Conservation (phyloP, 2,329 filamentous ascomycete species). For the Cladosporium sp. region DNA sequence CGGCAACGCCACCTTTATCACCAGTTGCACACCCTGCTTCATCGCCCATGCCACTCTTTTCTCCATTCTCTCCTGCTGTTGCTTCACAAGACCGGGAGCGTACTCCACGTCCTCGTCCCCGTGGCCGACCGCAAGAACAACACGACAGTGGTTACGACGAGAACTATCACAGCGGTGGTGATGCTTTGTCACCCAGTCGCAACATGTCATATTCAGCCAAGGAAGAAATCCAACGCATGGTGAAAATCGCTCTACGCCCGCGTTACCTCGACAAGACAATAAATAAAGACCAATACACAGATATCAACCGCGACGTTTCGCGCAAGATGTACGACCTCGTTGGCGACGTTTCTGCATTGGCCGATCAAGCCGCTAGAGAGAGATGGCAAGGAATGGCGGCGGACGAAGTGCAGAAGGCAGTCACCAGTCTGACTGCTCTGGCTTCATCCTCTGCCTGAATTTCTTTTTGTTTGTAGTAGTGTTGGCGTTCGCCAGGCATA, state of each 20-base stretch:
- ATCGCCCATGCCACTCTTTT: slow-evolving; percentile 52
- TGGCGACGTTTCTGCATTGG: slow-evolving; percentile 50
- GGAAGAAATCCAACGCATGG: slow-evolving; percentile 81
- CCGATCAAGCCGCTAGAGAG: slow-evolving; percentile 60
- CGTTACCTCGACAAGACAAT: slow-evolving; percentile 76
- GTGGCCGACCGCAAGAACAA: slow-evolving; percentile 20
- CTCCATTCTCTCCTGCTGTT: slow-evolving; percentile 54
- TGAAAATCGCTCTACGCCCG: slow-evolving; percentile 75
- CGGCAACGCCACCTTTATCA: slow-evolving; percentile 56
- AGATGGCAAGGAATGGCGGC: slow-evolving; percentile 73
- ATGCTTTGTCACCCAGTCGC: slow-evolving; percentile 27
- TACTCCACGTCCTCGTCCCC: slow-evolving; percentile 9
- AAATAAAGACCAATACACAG: slow-evolving; percentile 84
- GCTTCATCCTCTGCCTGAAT: not conserved
- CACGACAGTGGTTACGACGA: slow-evolving; percentile 20
- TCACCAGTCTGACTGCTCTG: slow-evolving; percentile 37
- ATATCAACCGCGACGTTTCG: slow-evolving; percentile 86
- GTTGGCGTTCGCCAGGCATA: not conserved
- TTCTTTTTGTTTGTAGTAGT: not conserved
- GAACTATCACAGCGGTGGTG: slow-evolving; percentile 25
- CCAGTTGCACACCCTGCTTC: slow-evolving; percentile 70
- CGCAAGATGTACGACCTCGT: slow-evolving; percentile 75
- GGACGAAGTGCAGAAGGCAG: slow-evolving; percentile 72
- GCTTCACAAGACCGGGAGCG: slow-evolving; percentile 18
- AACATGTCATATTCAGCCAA: slow-evolving; percentile 77